Base-by-base conservation (phyloP, 257 asterid species). In the Misopates orontium region DNA sequence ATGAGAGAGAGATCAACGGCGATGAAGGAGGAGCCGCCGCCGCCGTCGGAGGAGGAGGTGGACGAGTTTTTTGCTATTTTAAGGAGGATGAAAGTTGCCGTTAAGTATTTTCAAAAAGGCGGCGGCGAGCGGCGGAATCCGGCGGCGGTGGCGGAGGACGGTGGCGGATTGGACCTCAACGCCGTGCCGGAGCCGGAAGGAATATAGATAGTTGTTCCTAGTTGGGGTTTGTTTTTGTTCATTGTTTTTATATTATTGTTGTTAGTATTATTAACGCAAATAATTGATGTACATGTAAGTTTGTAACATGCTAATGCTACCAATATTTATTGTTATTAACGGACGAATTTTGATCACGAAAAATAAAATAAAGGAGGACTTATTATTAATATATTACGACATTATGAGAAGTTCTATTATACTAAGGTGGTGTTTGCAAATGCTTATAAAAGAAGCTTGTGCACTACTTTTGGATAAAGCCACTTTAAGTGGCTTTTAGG, bases 31-130 rank as follows among this genome's bases (percentile, higher is more conserved):
- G 49, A 4, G 56, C 45, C 59, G 16, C 70, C 75, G 52, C 55
- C 67, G 21, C 75, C 81, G 62, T 53, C 73, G 19, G 91, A 82
- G 21, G 84, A 82, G 50, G 91, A 87, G 69, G 95, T 87, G 75
- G 95, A 84, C 36, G 91, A 82, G 65, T 84, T 87, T 70, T 87
- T 72, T 53, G 77, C 82, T 10, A 84, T 84, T 11, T 54, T 84
- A 11, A 78, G 70, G 62, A 80, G 88, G 77, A 82, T 82, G 61
- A 74, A 70, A 41, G 75, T 60, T 31, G 91, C 89, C 31, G 71
- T 77, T 1, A 75, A 82, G 73, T 87, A 87, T 61, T 78, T 87
- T 22, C 28, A 82, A 56, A 76, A 75, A 18, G 56, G 49, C 32
- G 56, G 23, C 56, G 57, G 31, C 4, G 60, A 56, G 52, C 17